Percentiles rank a stretch among this genome's conserved stretches.
Evolutionary conservation across 768 basidiomycete species (phyloP).

Genomic region (Lentinula sp.): DNA sequence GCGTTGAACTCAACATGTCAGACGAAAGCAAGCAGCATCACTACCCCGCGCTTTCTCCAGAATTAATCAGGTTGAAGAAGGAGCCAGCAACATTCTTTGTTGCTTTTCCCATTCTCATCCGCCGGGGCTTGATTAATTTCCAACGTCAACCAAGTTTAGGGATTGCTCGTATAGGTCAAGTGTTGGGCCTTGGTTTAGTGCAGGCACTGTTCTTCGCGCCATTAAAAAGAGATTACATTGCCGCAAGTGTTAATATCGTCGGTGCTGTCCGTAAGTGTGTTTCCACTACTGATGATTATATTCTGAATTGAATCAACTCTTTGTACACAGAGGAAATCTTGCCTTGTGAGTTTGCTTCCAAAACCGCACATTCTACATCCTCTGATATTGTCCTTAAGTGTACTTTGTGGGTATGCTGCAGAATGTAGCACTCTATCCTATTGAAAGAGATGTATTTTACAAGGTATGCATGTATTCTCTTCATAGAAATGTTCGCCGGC

Average conservation of each 20-base stretch:
- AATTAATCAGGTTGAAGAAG: neutral
- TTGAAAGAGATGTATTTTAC: constrained; percentile 9
- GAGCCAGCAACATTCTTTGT: neutral
- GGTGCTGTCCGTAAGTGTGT: constrained; percentile 2
- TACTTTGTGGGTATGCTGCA: constrained; percentile 11
- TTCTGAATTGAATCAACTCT: neutral
- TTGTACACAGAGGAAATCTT: constrained; percentile 6
- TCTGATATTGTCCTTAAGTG: neutral
- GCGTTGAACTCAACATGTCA: neutral
- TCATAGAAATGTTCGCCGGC: neutral
- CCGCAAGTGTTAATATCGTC: constrained; percentile 6
- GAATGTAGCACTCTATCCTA: constrained; percentile 8
- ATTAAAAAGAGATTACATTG: constrained; percentile 6
- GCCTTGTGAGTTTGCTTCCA: constrained; percentile 1
- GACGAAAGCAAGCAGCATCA: neutral
- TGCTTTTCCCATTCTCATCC: constrained; percentile 3
- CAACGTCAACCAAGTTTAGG: constrained; percentile 2
- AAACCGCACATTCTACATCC: neutral
- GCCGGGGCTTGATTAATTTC: constrained; percentile 3
- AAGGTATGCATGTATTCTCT: neutral
- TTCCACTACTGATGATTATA: neutral
- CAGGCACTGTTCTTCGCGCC: constrained; percentile 8
- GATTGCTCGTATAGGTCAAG: neutral
- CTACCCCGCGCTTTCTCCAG: neutral
- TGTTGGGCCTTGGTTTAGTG: neutral